Conservation (phyloP, 1,284 basidiomycete species). For the Bondarzewia mesenterica region DNA sequence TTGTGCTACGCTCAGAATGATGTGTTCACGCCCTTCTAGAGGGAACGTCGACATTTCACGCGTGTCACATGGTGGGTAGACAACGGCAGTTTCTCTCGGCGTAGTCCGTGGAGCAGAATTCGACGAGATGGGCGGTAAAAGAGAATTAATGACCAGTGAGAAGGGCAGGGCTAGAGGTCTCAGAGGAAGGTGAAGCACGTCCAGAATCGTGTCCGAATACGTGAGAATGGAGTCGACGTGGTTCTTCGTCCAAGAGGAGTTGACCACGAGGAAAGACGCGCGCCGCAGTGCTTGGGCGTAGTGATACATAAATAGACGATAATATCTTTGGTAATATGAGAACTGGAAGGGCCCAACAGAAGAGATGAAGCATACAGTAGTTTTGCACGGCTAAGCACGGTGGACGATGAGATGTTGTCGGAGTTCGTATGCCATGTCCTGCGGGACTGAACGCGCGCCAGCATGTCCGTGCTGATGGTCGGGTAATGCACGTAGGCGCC, state of each 20-base stretch:
- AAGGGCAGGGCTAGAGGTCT: constrained; percentile 14
- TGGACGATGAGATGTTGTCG: constrained; percentile 50
- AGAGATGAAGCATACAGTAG: constrained; percentile 47
- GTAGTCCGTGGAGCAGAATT: constrained; percentile 4
- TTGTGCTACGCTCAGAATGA: constrained; percentile 85
- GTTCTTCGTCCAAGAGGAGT: constrained; percentile 90
- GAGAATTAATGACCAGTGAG: constrained; percentile 19
- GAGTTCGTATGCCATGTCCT: constrained; percentile 64
- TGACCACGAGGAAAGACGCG: constrained; percentile 83
- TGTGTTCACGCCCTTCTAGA: constrained; percentile 51
- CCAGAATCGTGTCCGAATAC: constrained; percentile 41
- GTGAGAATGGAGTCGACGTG: constrained; percentile 74
- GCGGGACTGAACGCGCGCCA: constrained; percentile 66
- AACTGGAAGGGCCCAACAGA: not conserved
- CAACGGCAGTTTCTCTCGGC: constrained; percentile 36
- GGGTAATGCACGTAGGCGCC: constrained; percentile 97
- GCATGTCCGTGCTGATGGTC: constrained; percentile 93
- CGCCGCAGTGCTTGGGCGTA: constrained; percentile 74
- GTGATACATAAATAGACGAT: constrained; percentile 77
- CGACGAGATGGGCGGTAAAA: not conserved
- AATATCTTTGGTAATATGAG: constrained; percentile 54
- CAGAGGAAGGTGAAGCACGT: constrained; percentile 29
- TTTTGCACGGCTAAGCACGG: constrained; percentile 58
- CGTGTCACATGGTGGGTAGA: constrained; percentile 94
- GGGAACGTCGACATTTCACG: constrained; percentile 58